Conservation (phyloP, 2,329 filamentous ascomycete species). For the Fusarium compactum region DNA sequence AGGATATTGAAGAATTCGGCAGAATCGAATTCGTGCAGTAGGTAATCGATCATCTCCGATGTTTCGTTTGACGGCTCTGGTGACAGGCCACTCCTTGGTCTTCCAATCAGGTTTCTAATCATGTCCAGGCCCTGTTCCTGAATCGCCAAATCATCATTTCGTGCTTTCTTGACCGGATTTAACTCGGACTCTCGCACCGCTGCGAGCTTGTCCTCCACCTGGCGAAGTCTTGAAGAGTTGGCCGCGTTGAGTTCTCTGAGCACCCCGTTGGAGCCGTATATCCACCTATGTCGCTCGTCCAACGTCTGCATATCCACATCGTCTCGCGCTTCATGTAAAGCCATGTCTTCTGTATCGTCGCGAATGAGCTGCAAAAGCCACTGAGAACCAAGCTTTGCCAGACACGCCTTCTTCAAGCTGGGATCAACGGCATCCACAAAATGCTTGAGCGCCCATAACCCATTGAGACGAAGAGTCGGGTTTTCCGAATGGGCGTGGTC, state of each 20-base stretch:
- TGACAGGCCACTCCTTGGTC: slow-evolving; percentile 61
- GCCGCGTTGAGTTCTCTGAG: slow-evolving; percentile 52
- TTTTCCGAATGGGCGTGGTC: slow-evolving; percentile 86
- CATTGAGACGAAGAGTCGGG: slow-evolving; percentile 83
- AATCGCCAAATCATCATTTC: slow-evolving; percentile 83
- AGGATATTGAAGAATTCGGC: slow-evolving; percentile 86
- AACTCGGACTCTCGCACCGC: slow-evolving; percentile 74
- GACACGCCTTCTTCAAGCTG: slow-evolving; percentile 78
- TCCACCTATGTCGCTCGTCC: slow-evolving; percentile 58
- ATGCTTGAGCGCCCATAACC: slow-evolving; percentile 94
- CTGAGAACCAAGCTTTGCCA: slow-evolving; percentile 80
- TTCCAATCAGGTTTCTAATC: slow-evolving; percentile 87
- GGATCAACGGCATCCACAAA: slow-evolving; percentile 79
- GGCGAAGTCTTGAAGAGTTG: slow-evolving; percentile 59
- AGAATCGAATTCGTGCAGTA: slow-evolving; percentile 78
- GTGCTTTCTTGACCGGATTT: slow-evolving; percentile 74
- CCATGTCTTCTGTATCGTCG: slow-evolving; percentile 68
- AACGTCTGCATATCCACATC: slow-evolving; percentile 68
- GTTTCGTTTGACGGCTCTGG: slow-evolving; percentile 64
- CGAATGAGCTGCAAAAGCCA: slow-evolving; percentile 87
- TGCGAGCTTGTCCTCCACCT: slow-evolving; percentile 63
- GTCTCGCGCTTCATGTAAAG: slow-evolving; percentile 58
- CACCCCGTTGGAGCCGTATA: slow-evolving; percentile 50
- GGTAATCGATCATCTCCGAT: slow-evolving; percentile 83
- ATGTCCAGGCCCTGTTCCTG: slow-evolving; percentile 94